phyloP scores from a whole-genome alignment of 2,329 filamentous ascomycete genomes.

The Penicillium hesseltinei region DNA sequence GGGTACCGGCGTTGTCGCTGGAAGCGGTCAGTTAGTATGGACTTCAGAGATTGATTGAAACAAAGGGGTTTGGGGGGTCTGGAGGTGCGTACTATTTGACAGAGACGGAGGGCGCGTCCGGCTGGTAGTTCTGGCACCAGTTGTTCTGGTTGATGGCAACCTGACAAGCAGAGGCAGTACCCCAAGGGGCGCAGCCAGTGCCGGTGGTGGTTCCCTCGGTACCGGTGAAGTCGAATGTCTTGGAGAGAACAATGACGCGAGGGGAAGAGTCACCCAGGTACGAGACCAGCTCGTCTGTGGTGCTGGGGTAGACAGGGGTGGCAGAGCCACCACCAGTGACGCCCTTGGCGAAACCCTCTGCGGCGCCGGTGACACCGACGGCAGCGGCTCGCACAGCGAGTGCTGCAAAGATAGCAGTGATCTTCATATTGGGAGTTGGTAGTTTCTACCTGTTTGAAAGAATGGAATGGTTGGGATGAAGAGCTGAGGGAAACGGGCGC shows the following conservation, averaged over 20 bases:
- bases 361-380: slow-evolving; percentile 31
- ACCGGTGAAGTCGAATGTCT: slow-evolving; percentile 47
- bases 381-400: slow-evolving; percentile 23
- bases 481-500: neutral
- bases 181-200: slow-evolving; percentile 60
- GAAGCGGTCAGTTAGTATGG: neutral
- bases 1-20: slow-evolving; percentile 51
- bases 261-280: slow-evolving; percentile 57
- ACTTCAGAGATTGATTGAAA: neutral
- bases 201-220: slow-evolving; percentile 52
- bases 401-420: slow-evolving; percentile 17
- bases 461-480: slow-evolving; percentile 3
- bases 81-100: slow-evolving; percentile 32
- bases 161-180: slow-evolving; percentile 55
- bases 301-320: slow-evolving; percentile 53
- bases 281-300: slow-evolving; percentile 55
- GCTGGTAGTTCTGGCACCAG: slow-evolving; percentile 61
- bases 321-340: slow-evolving; percentile 61
- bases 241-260: slow-evolving; percentile 54
- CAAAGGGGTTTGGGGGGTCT: neutral
- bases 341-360: slow-evolving; percentile 53
- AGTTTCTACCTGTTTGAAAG: neutral
- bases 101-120: slow-evolving; percentile 49
- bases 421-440: slow-evolving; percentile 17
- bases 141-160: slow-evolving; percentile 59